phyloP scores from a whole-genome alignment of 495 filamentous ascomycete genomes.

The Xylaria palmicola region DNA sequence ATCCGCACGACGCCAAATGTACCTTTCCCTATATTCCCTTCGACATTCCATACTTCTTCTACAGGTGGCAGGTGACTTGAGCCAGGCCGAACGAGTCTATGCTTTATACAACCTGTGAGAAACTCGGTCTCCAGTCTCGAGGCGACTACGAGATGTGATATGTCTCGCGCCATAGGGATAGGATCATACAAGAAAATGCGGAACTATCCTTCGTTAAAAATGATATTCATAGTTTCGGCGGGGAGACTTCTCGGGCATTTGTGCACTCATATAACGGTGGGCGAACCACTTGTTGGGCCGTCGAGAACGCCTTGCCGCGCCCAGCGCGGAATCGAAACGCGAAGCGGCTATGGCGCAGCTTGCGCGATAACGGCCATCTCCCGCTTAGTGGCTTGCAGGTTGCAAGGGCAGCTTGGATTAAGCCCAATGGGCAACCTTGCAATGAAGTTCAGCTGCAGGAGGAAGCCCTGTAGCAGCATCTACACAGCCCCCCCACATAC shows the following conservation, averaged over 20 bases:
- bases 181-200: not conserved
- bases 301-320: not conserved
- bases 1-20: constrained; percentile 5
- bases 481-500: not conserved
- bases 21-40: constrained; percentile 2
- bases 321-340: not conserved
- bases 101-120: not conserved
- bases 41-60: not conserved
- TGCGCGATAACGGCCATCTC: not conserved
- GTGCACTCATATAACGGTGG: constrained; percentile 18
- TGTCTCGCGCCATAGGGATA: not conserved
- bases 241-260: not conserved
- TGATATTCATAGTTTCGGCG: not conserved
- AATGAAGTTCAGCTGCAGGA: not conserved
- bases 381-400: not conserved
- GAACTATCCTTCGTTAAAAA: not conserved
- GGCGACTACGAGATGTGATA: not conserved
- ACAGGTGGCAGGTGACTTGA: not conserved
- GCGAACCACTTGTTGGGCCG: constrained; percentile 12
- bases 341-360: not conserved
- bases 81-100: not conserved
- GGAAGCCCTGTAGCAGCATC: not conserved
- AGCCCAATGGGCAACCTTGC: not conserved
- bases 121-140: constrained; percentile 4
- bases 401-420: not conserved